phyloP scores from a whole-genome alignment of 148 eudicot species.

The Vaccinium vitisidaea region DNA sequence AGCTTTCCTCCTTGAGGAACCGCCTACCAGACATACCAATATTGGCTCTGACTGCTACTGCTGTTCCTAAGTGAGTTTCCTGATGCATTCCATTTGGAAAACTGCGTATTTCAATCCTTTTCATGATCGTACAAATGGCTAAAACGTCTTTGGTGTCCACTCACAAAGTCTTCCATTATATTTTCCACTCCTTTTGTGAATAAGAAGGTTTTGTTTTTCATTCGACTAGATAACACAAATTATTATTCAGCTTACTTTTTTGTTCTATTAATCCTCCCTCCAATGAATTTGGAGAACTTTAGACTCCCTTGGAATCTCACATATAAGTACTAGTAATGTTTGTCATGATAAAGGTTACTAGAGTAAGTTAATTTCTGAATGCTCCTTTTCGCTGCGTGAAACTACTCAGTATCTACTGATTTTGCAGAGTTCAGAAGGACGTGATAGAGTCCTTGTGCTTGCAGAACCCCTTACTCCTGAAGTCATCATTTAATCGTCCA shows the following conservation, averaged over 20 bases:
- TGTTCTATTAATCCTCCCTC: neutral
- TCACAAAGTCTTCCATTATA: neutral
- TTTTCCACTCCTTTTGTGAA: neutral
- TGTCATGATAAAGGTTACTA: neutral
- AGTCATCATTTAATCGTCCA: constrained; percentile 92
- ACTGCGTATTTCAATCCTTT: neutral
- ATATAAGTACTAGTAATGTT: neutral
- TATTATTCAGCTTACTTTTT: neutral
- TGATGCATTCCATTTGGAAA: neutral
- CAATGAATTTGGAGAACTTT: neutral
- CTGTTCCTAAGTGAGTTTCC: constrained; percentile 87
- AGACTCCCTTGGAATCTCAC: neutral
- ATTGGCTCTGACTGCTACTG: constrained; percentile 95
- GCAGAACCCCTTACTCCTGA: constrained; percentile 67
- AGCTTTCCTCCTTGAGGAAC: constrained; percentile 77
- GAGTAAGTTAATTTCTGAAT: neutral
- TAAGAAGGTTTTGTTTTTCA: neutral
- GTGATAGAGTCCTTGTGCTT: constrained; percentile 73
- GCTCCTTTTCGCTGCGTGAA: neutral
- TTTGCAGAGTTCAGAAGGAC: constrained; percentile 85
- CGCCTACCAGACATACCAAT: constrained; percentile 70
- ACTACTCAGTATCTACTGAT: constrained; percentile 3
- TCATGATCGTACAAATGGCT: neutral
- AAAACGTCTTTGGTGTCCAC: neutral
- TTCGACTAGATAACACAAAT: neutral